These are phyloP conservation scores for Cupressus sempervirens DNA, from an alignment of 75 land plant species.

Conservation along the genomic window DNA sequence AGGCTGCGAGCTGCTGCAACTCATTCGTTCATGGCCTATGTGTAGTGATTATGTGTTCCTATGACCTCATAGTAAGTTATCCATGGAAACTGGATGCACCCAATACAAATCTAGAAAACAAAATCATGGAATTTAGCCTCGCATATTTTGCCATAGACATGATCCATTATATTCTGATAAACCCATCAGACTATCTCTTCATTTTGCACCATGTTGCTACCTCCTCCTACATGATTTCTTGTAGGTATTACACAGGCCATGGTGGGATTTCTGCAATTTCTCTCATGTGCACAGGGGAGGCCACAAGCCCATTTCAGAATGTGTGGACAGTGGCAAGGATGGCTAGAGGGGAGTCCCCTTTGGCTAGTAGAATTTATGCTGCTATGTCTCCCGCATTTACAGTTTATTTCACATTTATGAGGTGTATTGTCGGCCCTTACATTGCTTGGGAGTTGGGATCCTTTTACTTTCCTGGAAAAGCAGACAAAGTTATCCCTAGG, in stretches of 20 bases:
- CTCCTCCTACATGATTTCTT: slow-evolving; percentile 35
- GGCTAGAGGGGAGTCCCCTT: slow-evolving; percentile 27
- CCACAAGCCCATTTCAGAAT: slow-evolving; percentile 35
- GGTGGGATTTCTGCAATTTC: slow-evolving; percentile 33
- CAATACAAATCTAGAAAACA: slow-evolving; percentile 26
- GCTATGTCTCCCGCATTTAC: slow-evolving; percentile 32
- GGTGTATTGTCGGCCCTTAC: slow-evolving; percentile 29
- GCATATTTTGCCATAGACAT: slow-evolving; percentile 34
- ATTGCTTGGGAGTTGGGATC: slow-evolving; percentile 22
- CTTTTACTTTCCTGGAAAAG: slow-evolving; percentile 31
- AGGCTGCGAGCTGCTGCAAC: slow-evolving; percentile 38
- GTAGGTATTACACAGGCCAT: slow-evolving; percentile 26
- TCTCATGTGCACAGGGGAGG: slow-evolving; percentile 31
- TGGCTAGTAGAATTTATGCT: slow-evolving; percentile 23
- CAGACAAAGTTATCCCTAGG: slow-evolving; percentile 31
- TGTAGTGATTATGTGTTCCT: slow-evolving; percentile 13
- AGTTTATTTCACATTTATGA: slow-evolving; percentile 24
- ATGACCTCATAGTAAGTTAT: slow-evolving; percentile 12
- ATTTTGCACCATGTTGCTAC: slow-evolving; percentile 41
- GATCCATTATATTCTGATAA: slow-evolving; percentile 17
- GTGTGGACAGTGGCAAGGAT: slow-evolving; percentile 39
- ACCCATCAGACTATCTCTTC: slow-evolving; percentile 31
- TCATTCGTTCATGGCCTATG: slow-evolving; percentile 28
- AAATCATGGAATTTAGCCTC: slow-evolving; percentile 31
- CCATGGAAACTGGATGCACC: slow-evolving; percentile 27